A percentile compares a stretch with the other conserved stretches of the same genome.
Conservation (phyloP, 768 basidiomycete species). For the Suillus americanus region DNA sequence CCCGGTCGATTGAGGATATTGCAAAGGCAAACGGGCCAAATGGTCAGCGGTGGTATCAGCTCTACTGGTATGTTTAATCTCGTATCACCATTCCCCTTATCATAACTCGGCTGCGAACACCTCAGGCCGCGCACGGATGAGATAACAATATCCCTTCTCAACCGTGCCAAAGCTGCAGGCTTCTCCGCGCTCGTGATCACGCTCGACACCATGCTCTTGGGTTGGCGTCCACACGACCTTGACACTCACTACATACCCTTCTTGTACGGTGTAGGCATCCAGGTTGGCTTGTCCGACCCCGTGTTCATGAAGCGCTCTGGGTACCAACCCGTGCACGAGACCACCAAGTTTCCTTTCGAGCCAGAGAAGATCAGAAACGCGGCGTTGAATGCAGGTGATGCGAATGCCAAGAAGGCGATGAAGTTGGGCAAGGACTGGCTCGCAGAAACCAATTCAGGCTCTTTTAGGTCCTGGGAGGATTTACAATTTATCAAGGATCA, state of each 20-base stretch:
- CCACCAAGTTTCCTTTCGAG: slow-evolving; percentile 59
- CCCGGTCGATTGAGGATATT: slow-evolving; percentile 75
- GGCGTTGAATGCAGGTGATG: slow-evolving; percentile 46
- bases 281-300: slow-evolving; percentile 73
- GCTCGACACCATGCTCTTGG: slow-evolving; percentile 69
- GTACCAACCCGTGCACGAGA: slow-evolving; percentile 40
- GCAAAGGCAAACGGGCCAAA: slow-evolving; percentile 63
- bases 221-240: slow-evolving; percentile 79
- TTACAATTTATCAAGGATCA: slow-evolving; percentile 64
- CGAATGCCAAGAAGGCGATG: slow-evolving; percentile 36
- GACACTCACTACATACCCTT: slow-evolving; percentile 66
- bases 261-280: slow-evolving; percentile 59
- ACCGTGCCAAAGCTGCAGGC: slow-evolving; percentile 62
- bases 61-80: slow-evolving; percentile 60
- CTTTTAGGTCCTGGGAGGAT: slow-evolving; percentile 70
- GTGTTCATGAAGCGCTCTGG: slow-evolving; percentile 67
- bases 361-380: slow-evolving; percentile 42
- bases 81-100: not conserved
- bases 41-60: slow-evolving; percentile 75
- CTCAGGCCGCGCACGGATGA: slow-evolving; percentile 62
- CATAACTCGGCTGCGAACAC: not conserved
- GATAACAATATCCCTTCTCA: slow-evolving; percentile 61
- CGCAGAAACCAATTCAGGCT: slow-evolving; percentile 59
- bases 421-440: slow-evolving; percentile 63
- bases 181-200: slow-evolving; percentile 78